Conservation (phyloP, 768 basidiomycete genomes). For the Boletus pseudo-olivaceus region DNA sequence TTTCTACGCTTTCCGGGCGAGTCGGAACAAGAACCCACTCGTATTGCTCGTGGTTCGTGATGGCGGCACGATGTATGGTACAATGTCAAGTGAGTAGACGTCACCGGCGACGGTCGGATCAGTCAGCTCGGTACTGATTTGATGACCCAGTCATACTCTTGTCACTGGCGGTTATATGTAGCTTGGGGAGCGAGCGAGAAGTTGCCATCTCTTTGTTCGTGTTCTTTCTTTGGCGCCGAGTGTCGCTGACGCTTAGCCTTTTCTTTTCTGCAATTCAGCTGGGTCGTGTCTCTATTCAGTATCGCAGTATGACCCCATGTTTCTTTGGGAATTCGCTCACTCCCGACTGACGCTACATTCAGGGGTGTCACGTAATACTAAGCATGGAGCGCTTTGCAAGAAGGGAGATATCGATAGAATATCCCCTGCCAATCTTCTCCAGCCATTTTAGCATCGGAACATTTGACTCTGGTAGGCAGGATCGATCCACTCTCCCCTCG, state of each 20-base stretch:
- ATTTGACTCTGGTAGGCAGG: neutral
- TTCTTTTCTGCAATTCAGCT: constrained; percentile 3
- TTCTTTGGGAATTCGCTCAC: neutral
- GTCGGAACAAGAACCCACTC: constrained; percentile 19
- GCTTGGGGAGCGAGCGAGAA: neutral
- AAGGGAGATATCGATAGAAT: neutral
- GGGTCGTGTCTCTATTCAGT: constrained; percentile 9
- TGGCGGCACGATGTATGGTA: constrained; percentile 7
- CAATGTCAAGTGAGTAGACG: constrained; percentile 3
- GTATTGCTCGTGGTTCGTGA: constrained; percentile 20
- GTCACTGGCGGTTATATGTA: neutral
- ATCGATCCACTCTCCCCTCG: neutral
- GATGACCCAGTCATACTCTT: neutral
- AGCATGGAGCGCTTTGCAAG: constrained; percentile 18
- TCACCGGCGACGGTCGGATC: neutral
- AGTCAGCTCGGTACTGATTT: neutral
- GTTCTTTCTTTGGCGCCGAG: neutral
- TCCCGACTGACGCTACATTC: neutral
- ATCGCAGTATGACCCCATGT: constrained; percentile 5
- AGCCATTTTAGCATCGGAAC: constrained; percentile 6
- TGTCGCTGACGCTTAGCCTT: neutral
- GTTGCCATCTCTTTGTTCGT: constrained; percentile 7
- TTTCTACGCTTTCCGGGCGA: constrained; percentile 5
- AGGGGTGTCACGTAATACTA: constrained; percentile 26
- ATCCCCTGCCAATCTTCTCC: constrained; percentile 2